These are phyloP conservation scores for Graphilbum ipis-grandicollis DNA, from an alignment of 2,329 filamentous ascomycete genomes.

Conservation along the genomic window DNA sequence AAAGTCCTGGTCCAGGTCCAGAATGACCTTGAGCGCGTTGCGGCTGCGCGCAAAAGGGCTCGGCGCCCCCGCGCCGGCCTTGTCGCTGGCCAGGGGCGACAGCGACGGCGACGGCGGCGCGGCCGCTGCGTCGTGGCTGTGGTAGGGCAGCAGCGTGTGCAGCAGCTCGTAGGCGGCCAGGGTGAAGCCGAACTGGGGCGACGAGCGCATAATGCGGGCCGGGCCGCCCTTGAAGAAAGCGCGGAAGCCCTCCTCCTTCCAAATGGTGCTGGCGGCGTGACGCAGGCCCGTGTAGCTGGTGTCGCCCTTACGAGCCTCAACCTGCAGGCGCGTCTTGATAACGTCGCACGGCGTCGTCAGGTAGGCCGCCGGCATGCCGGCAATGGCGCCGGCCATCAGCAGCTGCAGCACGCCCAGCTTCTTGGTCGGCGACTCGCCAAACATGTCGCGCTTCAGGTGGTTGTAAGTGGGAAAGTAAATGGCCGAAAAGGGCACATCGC, in stretches of 20 bases:
- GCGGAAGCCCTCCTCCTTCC: constrained; percentile 78
- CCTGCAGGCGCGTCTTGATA: constrained; percentile 96
- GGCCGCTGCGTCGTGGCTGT: constrained; percentile 33
- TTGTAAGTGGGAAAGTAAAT: constrained; percentile 98
- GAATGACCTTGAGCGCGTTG: constrained; percentile 88
- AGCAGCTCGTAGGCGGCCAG: constrained; percentile 89
- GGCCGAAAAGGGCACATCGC: constrained; percentile 92
- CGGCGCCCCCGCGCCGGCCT: constrained; percentile 30
- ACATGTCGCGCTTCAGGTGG: constrained; percentile 85
- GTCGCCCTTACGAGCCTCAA: constrained; percentile 93
- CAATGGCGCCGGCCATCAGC: constrained; percentile 84
- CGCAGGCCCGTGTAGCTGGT: constrained; percentile 71
- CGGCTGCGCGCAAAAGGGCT: constrained; percentile 46
- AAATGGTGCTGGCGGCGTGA: constrained; percentile 71
- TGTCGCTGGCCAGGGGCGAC: not conserved
- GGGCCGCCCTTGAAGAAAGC: constrained; percentile 99
- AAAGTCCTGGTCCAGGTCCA: constrained; percentile 89
- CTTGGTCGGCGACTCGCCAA: constrained; percentile 75
- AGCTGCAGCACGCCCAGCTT: constrained; percentile 83
- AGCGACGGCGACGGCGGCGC: not conserved
- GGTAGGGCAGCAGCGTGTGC: constrained; percentile 64
- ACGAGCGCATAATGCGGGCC: constrained; percentile 85
- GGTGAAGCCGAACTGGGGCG: constrained; percentile 95
- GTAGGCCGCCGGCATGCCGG: constrained; percentile 82
- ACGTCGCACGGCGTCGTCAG: constrained; percentile 95